Evolutionary conservation across 805 yeast species (phyloP), one percentile per base, ranked within the genome.

Genomic region (Huiozyma sinensis): DNA sequence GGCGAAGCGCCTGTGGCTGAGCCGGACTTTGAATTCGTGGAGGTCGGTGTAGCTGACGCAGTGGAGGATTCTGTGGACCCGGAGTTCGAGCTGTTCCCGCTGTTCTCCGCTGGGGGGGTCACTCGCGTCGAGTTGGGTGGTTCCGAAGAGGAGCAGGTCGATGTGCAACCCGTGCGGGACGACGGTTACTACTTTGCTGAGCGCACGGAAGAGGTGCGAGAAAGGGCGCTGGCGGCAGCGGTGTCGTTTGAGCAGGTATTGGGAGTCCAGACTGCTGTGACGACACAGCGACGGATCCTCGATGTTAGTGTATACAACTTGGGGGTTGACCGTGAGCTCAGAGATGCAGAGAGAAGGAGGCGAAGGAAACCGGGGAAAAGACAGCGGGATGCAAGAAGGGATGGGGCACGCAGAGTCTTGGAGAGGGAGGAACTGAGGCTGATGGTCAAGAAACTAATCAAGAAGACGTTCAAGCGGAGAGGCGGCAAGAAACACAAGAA

Each of bases 401-500:
- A 46, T 11, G 66, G 59, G 6, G 40, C 41, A 27, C 47, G 51
- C 40, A 50, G 53, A 32, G 54, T 49, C 27, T 28, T 46, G 28
- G 57, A 52, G 38, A 58, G 67, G 40, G 50, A 50, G 38, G 48
- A 47, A 27, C 47, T 46, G 43, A 54, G 44, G 3, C 43, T 48
- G 27, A 56, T 54, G 44, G 41, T 59, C 7, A 61, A 50, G 44
- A 60, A 55, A 44, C 34, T 53, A 37, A 44, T 55, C 2, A 63
- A 63, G 48, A 63, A 63, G 50, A 57, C 51, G 44, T 60, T 62
- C 40, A 62, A 57, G 42, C 60, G 57, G 44, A 58, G 67, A 44
- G 67, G 67, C 44, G 67, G 67, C 27, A 62, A 61, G 42, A 61
- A 62, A 46, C 62, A 62, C 40, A 61, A 60, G 36, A 56, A 55